Conservation (phyloP, 1,284 basidiomycete species). For the Pholiota adiposa region DNA sequence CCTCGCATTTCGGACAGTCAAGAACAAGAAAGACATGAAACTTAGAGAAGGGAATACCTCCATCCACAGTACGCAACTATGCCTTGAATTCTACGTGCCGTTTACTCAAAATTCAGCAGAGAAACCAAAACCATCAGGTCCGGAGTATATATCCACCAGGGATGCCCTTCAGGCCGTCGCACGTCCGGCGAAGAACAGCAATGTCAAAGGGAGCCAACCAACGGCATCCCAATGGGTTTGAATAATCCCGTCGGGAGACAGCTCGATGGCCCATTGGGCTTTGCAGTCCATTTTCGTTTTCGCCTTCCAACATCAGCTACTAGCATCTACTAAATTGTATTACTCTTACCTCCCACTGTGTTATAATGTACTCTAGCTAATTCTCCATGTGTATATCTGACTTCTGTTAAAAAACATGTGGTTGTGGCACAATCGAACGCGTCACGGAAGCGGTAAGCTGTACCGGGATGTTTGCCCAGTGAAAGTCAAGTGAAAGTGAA, state of each 20-base stretch:
- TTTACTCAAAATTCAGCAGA: background rate
- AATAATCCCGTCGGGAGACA: background rate
- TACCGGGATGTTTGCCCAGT: too few relatives aligned
- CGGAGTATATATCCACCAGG: background rate
- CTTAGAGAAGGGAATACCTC: background rate
- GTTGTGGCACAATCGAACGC: too few relatives aligned
- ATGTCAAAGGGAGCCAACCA: slow-evolving; percentile 20
- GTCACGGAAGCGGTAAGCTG: too few relatives aligned
- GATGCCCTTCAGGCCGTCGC: slow-evolving; percentile 15
- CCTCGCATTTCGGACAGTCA: background rate
- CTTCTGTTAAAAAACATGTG: too few relatives aligned
- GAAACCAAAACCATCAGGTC: too few relatives aligned
- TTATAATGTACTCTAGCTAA: too few relatives aligned
- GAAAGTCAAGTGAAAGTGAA: background rate
- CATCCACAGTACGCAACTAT: slow-evolving; percentile 1
- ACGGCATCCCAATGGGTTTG: slow-evolving; percentile 14
- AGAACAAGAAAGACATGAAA: background rate
- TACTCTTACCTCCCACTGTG: too few relatives aligned
- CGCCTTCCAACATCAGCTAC: too few relatives aligned
- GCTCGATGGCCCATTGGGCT: too few relatives aligned
- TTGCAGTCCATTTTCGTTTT: too few relatives aligned
- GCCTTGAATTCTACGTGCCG: background rate
- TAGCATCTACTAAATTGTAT: too few relatives aligned
- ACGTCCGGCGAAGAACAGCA: slow-evolving; percentile 22
- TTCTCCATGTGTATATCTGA: too few relatives aligned